Conservation (phyloP, 108 stramenopile species). For the Parietichytrium sp. region DNA sequence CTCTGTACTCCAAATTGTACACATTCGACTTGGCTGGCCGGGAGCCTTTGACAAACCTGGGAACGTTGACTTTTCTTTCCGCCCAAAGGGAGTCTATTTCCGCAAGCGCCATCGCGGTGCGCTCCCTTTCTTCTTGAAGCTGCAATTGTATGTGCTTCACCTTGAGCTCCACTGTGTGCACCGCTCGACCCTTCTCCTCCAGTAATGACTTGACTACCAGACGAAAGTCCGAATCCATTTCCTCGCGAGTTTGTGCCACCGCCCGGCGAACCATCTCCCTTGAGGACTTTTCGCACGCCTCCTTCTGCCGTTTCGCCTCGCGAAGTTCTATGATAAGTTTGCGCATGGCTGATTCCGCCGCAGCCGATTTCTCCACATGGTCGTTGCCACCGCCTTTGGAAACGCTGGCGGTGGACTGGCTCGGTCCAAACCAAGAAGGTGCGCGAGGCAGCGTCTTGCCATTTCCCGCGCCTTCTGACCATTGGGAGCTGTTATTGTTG, state of each 20-base stretch:
- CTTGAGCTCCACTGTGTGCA: neutral
- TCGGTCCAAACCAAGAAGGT: too few relatives aligned
- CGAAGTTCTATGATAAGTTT: neutral
- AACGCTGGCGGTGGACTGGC: too few relatives aligned
- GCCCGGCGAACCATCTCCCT: neutral
- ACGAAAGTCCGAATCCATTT: slow-evolving; percentile 16
- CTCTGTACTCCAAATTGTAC: too few relatives aligned
- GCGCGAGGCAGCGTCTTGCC: too few relatives aligned
- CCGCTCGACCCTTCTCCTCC: slow-evolving; percentile 18
- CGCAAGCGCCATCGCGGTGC: neutral
- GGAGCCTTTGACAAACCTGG: too few relatives aligned
- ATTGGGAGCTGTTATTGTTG: too few relatives aligned
- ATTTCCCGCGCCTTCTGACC: too few relatives aligned
- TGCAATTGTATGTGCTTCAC: neutral
- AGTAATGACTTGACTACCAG: slow-evolving; percentile 7
- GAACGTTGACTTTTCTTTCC: neutral
- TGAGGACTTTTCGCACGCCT: neutral
- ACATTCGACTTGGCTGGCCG: too few relatives aligned
- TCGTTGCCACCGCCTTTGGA: too few relatives aligned
- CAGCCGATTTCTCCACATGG: too few relatives aligned
- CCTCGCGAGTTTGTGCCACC: neutral
- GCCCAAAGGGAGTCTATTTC: neutral
- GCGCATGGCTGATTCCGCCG: neutral
- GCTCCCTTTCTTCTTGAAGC: neutral
- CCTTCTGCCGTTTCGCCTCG: neutral